Conservation (phyloP, 2,329 filamentous ascomycete species). For the Penicillium expansum region DNA sequence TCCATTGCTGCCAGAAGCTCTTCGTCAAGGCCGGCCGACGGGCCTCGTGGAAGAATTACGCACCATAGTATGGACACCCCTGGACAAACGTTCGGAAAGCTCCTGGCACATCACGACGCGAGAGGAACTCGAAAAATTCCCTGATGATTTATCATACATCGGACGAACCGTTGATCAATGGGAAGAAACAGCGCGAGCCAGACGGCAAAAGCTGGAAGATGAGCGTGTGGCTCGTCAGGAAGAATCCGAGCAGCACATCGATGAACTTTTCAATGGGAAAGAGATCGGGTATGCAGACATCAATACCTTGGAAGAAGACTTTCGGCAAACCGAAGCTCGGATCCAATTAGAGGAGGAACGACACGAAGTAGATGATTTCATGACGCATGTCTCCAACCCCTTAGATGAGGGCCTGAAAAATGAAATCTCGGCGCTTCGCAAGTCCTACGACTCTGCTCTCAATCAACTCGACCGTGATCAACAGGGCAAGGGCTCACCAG, state of each 20-base stretch:
- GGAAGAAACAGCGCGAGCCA: constrained; percentile 47
- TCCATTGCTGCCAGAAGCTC: constrained; percentile 32
- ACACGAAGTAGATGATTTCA: constrained; percentile 52
- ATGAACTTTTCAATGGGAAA: constrained; percentile 55
- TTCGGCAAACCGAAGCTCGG: constrained; percentile 52
- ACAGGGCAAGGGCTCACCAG: constrained; percentile 31
- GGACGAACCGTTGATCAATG: constrained; percentile 42
- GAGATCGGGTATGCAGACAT: constrained; percentile 60
- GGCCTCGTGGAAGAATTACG: constrained; percentile 36
- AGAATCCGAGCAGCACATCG: constrained; percentile 52
- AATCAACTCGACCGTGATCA: constrained; percentile 43
- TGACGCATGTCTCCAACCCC: constrained; percentile 50
- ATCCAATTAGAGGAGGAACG: constrained; percentile 54
- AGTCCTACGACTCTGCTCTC: constrained; percentile 46
- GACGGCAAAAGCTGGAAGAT: constrained; percentile 47
- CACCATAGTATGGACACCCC: constrained; percentile 33
- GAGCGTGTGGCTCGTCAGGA: constrained; percentile 52
- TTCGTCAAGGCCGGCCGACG: constrained; percentile 30
- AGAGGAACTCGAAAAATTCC: constrained; percentile 35
- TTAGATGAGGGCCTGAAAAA: constrained; percentile 50
- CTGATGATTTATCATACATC: constrained; percentile 47
- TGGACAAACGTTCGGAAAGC: constrained; percentile 35
- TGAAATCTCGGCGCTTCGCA: constrained; percentile 51
- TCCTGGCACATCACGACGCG: constrained; percentile 33
- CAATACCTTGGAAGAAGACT: constrained; percentile 54